Evolutionary conservation across 192 early-diverging fungal genomes (phyloP).

Genomic region (Podila epicladia): DNA sequence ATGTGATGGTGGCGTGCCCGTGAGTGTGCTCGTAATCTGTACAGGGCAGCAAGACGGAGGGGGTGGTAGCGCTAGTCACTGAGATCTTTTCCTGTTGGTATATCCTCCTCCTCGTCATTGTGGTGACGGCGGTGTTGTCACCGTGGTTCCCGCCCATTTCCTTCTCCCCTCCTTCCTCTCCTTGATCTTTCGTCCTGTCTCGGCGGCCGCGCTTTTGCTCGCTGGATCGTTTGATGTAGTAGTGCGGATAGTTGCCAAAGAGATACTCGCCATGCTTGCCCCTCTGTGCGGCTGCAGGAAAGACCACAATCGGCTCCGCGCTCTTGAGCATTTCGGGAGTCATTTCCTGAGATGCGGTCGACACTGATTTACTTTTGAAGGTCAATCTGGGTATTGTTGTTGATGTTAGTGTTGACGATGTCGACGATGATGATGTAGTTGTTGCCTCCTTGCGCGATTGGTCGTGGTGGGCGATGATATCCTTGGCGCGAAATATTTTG

Average conservation of each 20-base stretch:
- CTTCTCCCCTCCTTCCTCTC: not conserved
- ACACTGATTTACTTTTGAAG: not conserved
- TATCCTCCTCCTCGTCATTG: not conserved
- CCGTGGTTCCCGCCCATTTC: not conserved
- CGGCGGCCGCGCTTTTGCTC: not conserved
- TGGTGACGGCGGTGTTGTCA: not conserved
- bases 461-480: not conserved
- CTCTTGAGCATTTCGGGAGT: not conserved
- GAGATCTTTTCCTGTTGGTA: not conserved
- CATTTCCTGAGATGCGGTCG: too few species aligned
- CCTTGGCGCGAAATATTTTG: not conserved
- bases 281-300: not conserved
- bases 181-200: not conserved
- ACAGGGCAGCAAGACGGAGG: not conserved
- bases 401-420: not conserved
- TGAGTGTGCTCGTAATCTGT: not conserved
- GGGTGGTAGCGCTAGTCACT: not conserved
- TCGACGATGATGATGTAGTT: not conserved
- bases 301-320: not conserved
- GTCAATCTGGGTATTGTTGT: not conserved
- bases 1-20: not conserved
- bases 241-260: constrained; percentile 69
- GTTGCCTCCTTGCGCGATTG: not conserved
- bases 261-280: not conserved
- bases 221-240: constrained; percentile 52